A percentile compares a stretch with the other conserved stretches of the same genome.
These are phyloP conservation scores for Piper betle DNA, from an alignment of 164 flowering plant genomes.

Conservation along the genomic window DNA sequence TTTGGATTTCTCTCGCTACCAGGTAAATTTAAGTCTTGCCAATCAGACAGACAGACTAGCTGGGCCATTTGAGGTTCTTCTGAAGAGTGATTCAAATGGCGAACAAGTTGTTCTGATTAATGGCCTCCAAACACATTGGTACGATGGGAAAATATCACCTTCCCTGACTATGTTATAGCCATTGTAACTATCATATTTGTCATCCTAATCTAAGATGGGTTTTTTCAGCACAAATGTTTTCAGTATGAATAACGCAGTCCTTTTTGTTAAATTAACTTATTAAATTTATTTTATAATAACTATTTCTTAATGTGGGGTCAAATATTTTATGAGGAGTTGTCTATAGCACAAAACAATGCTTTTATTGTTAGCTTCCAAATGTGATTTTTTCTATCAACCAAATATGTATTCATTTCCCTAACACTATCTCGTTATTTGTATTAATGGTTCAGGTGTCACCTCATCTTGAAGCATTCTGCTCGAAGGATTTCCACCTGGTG, in stretches of 20 bases:
- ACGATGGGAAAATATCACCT: slow-evolving; percentile 8
- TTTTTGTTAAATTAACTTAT: too few species aligned
- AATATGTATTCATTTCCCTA: too few species aligned
- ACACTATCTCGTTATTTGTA: neutral
- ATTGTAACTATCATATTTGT: too few species aligned
- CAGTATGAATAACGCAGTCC: too few species aligned
- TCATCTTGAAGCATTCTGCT: slow-evolving; percentile 43
- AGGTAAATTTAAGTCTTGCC: slow-evolving; percentile 58
- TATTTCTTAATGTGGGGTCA: too few species aligned
- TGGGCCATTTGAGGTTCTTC: slow-evolving; percentile 76
- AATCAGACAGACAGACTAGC: slow-evolving; percentile 64
- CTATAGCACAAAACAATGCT: too few species aligned
- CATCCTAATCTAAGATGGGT: too few species aligned
- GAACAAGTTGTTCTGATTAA: slow-evolving; percentile 62
- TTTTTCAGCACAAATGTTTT: too few species aligned
- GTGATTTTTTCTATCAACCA: too few species aligned
- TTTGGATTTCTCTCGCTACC: slow-evolving; percentile 1
- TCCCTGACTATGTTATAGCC: neutral
- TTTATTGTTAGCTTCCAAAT: too few species aligned
- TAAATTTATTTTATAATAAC: too few species aligned
- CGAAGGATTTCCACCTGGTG: slow-evolving; percentile 67
- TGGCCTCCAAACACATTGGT: slow-evolving; percentile 79
- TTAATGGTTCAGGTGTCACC: slow-evolving; percentile 43
- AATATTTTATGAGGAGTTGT: too few species aligned
- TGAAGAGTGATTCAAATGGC: slow-evolving; percentile 33